Conservation (phyloP, 352 stramenopile genomes). For the Phytophthora crassamura region DNA sequence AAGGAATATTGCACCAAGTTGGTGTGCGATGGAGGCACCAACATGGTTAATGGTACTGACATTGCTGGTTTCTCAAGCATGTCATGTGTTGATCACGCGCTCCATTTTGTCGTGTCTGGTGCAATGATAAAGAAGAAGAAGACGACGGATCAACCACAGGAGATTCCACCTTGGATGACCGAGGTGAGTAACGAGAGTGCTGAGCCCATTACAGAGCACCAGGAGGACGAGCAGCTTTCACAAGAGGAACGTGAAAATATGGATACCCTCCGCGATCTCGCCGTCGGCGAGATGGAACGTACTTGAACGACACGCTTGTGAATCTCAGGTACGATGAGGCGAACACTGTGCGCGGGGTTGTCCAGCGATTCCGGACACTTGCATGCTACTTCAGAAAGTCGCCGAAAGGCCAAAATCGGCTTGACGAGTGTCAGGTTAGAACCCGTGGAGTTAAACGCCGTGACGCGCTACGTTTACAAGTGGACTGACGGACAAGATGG, state of each 20-base stretch:
- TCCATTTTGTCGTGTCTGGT: slow-evolving; percentile 20
- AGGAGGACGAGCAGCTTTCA: slow-evolving; percentile 10
- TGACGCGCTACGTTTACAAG: neutral
- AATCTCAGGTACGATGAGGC: neutral
- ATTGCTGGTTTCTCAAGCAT: neutral
- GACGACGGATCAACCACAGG: neutral
- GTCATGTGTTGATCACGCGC: slow-evolving; percentile 15
- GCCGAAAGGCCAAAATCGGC: slow-evolving; percentile 13
- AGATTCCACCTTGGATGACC: neutral
- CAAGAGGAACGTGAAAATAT: slow-evolving; percentile 8
- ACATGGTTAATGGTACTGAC: slow-evolving; percentile 9
- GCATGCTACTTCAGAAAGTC: slow-evolving; percentile 26
- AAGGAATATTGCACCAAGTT: slow-evolving; percentile 4
- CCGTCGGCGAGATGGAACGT: slow-evolving; percentile 15
- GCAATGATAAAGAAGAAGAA: slow-evolving; percentile 13
- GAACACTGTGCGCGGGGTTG: slow-evolving; percentile 4
- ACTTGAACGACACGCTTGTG: slow-evolving; percentile 1
- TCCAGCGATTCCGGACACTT: slow-evolving; percentile 19
- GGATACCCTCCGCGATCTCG: slow-evolving; percentile 2
- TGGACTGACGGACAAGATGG: slow-evolving; percentile 16
- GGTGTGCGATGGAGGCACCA: slow-evolving; percentile 6
- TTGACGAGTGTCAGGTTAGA: neutral
- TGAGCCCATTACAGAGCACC: neutral
- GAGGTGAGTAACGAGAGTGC: neutral
- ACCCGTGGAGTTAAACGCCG: neutral